Evolutionary conservation across 2,329 filamentous ascomycete genomes (phyloP), one percentile per base, ranked within the genome.

Genomic region (Alternaria metachromatica): DNA sequence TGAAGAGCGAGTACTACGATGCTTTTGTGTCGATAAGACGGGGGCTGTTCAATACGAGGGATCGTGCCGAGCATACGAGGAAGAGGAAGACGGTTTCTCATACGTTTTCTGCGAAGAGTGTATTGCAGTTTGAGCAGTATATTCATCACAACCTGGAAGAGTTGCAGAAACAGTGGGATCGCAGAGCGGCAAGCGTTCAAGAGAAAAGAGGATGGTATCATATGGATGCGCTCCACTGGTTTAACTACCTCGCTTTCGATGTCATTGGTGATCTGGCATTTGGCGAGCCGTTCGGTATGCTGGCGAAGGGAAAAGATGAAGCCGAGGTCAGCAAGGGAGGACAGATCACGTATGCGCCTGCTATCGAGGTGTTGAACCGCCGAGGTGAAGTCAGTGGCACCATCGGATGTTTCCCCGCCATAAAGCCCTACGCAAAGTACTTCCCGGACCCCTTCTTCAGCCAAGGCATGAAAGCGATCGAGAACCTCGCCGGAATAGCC

Each of bases 1-100:
- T 85, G 61, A 85, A 85, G 75, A 82, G 91, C 45, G 90, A 95
- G 3, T 97, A 94, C 82, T 97, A 97, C 73, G 93, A 97, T 74
- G 92, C 92, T 54, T 97, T 97, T 72, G 93, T 97, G 58, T 94
- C 92, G 12, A 96, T 97, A 74, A 88, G 87, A 55, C 88, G 92
- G 12, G 93, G 93, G 20, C 85, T 97, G 12, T 97, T 97, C 88
- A 97, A 96, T 80, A 97, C 94, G 0, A 87, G 94, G 30, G 89
- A 94, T 81, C 87, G 94, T 53, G 84, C 84, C 0, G 92, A 97
- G 75, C 94, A 97, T 79, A 90, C 90, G 0, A 89, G 94, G 67
- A 97, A 97, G 86, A 88, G 94, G 73, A 97, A 97, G 86, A 90
- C 92, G 3, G 88, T 97, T 51, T 89, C 92, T 2, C 93, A 97